phyloP scores from a whole-genome alignment of 139 green algal species.

The Dunaliella primolecta region DNA sequence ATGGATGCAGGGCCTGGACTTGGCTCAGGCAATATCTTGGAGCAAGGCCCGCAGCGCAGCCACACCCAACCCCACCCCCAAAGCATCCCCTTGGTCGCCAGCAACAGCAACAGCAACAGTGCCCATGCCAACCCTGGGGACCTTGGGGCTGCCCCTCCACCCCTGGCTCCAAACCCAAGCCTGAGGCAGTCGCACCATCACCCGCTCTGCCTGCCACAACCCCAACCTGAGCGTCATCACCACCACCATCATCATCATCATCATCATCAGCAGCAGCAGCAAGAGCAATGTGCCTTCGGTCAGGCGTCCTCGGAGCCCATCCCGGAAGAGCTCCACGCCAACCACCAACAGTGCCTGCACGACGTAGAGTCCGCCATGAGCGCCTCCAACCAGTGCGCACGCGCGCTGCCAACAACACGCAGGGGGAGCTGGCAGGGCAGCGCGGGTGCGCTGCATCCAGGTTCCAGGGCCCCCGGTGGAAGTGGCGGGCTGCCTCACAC shows the following conservation, averaged over 20 bases:
- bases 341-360: neutral
- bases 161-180: neutral
- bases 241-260: too few relatives aligned
- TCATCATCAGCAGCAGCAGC: neutral
- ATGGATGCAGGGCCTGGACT: too few relatives aligned
- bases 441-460: too few relatives aligned
- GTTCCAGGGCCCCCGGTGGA: too few relatives aligned
- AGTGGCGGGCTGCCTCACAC: too few relatives aligned
- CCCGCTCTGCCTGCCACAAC: neutral
- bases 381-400: neutral
- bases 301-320: neutral
- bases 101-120: neutral
- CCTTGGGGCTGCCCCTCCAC: too few relatives aligned
- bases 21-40: too few relatives aligned
- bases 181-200: neutral
- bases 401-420: neutral
- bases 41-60: neutral
- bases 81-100: neutral
- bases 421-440: neutral
- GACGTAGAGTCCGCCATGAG: neutral
- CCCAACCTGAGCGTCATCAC: neutral
- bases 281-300: neutral
- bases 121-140: neutral
- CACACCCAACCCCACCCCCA: neutral
- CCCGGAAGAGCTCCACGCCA: neutral